Base-by-base conservation (phyloP, 768 basidiomycete genomes). In the Boletus rufocinnamomeus region DNA sequence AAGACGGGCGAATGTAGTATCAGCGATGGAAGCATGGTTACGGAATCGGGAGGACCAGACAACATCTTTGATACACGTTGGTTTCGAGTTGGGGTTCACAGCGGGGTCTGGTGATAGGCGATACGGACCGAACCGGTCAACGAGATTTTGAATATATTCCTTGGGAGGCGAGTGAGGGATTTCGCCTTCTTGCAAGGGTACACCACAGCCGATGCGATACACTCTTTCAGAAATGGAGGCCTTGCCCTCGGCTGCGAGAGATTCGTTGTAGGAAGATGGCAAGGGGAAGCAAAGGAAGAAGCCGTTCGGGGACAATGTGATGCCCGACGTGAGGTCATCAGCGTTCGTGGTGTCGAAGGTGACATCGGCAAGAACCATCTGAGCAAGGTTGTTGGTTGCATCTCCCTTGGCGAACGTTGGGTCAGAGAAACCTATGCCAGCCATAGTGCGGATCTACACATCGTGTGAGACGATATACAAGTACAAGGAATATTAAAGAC, bases 11-110 rank as follows among this genome's bases (percentile, higher is more conserved):
- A 80, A 75, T 46, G 72, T 71, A 9, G 61, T 67, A 40, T 77
- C 78, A 5, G 80, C 80, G 54, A 79, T 71, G 41, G 80, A 76
- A 32, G 75, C 75, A 57, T 72, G 76, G 37, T 75, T 80, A 44
- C 76, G 73, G 72, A 80, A 83, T 40, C 79, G 74, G 13, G 79
- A 76, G n/a, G 79, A 71, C 80, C 79, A 82, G 43, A 80, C 40
- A 2, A 73, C 66, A 7, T 79, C 65, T 34, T 69, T 70, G 54
- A 82, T 76, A 38, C 60, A 56, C 1, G 75, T 59, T 17, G 73
- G 71, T 37, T 58, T 69, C 14, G 72, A 6, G n/a, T 30, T 64
- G 21, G 62, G 63, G 57, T 77, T 77, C 13, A 73, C 57, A 23
- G 74, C 67, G 1, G 75, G 65, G 40, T 76, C 71, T 4, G 75